These are phyloP conservation scores for Myxozyma sirexii DNA, from an alignment of 805 yeast species.

Conservation along the genomic window DNA sequence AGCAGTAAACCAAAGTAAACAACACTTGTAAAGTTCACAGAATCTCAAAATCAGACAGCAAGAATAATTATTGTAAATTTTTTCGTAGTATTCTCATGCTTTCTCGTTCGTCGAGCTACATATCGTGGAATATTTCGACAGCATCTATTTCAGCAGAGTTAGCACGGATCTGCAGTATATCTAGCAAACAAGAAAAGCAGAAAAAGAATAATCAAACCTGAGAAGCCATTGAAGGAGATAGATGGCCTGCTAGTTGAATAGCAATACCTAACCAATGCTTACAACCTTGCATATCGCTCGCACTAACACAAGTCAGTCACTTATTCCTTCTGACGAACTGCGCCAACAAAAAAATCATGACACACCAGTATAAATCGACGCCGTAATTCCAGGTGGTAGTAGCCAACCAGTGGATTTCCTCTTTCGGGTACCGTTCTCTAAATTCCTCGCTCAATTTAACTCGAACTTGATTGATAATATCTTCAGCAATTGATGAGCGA, in stretches of 20 bases:
- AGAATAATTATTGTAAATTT: background rate
- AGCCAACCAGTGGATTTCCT: constrained; percentile 22
- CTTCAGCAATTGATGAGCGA: constrained; percentile 17
- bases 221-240: constrained; percentile 11
- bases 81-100: background rate
- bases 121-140: constrained; percentile 14
- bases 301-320: background rate
- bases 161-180: background rate
- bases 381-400: constrained; percentile 29
- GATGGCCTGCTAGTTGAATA: constrained; percentile 14
- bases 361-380: constrained; percentile 23
- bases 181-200: background rate
- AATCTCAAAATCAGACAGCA: background rate
- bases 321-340: too few species aligned
- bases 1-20: too few species aligned
- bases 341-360: background rate
- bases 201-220: constrained; percentile 4
- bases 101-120: background rate
- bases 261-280: constrained; percentile 30
- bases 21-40: too few species aligned
- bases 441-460: constrained; percentile 8
- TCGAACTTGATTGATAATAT: constrained; percentile 17
- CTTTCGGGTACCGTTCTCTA: constrained; percentile 9
- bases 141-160: constrained; percentile 18
- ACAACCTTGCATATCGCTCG: constrained; percentile 16